A percentile compares a stretch with the other conserved stretches of the same genome.
These are phyloP conservation scores for Colletotrichum lindemuthianum DNA, from an alignment of 2,329 filamentous ascomycete genomes.

Conservation along the genomic window DNA sequence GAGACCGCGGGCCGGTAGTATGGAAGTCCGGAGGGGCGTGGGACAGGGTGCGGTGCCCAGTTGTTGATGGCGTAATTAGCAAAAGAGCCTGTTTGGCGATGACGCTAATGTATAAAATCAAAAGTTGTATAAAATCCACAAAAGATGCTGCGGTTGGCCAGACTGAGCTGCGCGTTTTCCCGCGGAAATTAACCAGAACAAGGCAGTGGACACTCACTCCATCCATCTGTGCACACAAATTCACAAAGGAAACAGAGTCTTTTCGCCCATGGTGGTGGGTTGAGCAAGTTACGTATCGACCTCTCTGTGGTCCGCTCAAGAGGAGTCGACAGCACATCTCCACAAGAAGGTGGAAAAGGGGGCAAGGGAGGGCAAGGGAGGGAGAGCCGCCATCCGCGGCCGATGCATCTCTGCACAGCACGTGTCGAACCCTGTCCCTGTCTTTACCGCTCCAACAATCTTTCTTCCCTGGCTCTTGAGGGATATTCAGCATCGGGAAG, in stretches of 20 bases:
- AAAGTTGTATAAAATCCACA: slow-evolving; percentile 25
- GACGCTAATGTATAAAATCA: slow-evolving; percentile 29
- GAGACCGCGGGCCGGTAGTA: neutral
- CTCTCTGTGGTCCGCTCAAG: neutral
- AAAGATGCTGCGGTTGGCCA: slow-evolving; percentile 2
- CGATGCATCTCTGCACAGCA: slow-evolving; percentile 5
- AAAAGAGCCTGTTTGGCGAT: neutral
- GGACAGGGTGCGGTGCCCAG: slow-evolving; percentile 2
- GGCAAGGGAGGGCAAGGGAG: neutral
- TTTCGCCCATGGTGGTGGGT: neutral
- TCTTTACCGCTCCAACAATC: slow-evolving; percentile 7
- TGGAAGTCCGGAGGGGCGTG: too few species aligned
- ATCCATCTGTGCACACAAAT: neutral
- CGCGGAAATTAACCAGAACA: slow-evolving; percentile 16
- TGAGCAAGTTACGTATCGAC: neutral
- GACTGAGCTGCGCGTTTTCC: slow-evolving; percentile 9
- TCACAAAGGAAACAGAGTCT: neutral
- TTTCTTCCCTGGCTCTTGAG: neutral
- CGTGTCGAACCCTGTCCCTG: slow-evolving; percentile 17
- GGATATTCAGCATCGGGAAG: neutral
- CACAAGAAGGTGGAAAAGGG: neutral
- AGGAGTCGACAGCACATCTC: neutral
- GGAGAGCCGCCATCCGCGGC: slow-evolving; percentile 13
- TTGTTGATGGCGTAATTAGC: neutral
- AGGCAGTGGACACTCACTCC: slow-evolving; percentile 23